A percentile compares a stretch with the other conserved stretches of the same genome.
Conservation (phyloP, 768 basidiomycete species). For the Agrocybe praecox region DNA sequence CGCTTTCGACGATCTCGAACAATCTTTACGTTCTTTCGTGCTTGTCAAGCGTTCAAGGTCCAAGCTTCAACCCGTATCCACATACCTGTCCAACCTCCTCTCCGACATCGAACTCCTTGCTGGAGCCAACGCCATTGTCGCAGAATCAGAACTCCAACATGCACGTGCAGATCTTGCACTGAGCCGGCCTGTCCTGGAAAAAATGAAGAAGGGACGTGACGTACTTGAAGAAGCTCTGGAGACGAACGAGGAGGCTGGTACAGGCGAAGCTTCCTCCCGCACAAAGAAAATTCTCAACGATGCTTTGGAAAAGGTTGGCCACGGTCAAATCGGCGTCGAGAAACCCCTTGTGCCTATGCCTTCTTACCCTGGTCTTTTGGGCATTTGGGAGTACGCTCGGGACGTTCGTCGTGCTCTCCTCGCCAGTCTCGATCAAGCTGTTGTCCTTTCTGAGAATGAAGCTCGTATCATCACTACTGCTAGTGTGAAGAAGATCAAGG, state of each 20-base stretch:
- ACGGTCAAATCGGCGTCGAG: conserved; percentile 71
- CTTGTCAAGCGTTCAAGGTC: conserved; percentile 95
- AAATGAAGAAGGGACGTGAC: conserved; percentile 77
- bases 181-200: conserved; percentile 82
- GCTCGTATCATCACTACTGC: conserved; percentile 66
- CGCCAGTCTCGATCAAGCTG: conserved; percentile 78
- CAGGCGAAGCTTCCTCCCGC: conserved; percentile 48
- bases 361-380: conserved; percentile 79
- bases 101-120: conserved; percentile 88
- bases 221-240: conserved; percentile 80
- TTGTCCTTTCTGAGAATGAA: conserved; percentile 81
- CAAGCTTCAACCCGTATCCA: conserved; percentile 91
- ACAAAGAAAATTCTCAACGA: conserved; percentile 66
- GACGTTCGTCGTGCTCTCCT: conserved; percentile 81
- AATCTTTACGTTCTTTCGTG: conserved; percentile 90
- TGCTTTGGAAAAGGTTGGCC: conserved; percentile 77
- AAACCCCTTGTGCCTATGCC: conserved; percentile 57
- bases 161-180: conserved; percentile 71
- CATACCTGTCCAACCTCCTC: conserved; percentile 89
- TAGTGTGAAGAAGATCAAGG: conserved; percentile 67
- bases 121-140: conserved; percentile 84
- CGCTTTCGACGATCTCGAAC: conserved; percentile 87
- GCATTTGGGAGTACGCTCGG: conserved; percentile 83
- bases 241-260: conserved; percentile 73
- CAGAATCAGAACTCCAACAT: conserved; percentile 71